Evolutionary conservation across 495 filamentous ascomycete genomes (phyloP).

Genomic region (Daldinia loculata): DNA sequence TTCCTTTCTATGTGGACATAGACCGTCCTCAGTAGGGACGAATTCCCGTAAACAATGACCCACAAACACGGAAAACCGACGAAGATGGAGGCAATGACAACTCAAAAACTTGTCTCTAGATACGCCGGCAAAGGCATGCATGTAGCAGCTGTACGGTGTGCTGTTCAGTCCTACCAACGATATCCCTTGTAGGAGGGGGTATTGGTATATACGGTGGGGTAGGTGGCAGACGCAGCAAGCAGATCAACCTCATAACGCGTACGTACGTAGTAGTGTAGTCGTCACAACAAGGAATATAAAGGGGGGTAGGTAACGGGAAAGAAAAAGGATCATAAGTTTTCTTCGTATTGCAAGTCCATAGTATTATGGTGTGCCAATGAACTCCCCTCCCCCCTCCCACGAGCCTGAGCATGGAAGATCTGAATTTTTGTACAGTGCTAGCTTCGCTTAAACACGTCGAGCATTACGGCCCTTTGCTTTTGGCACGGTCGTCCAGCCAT

Average conservation of each 20-base stretch:
- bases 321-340: conserved; percentile 25
- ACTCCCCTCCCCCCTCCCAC: conserved; percentile 31
- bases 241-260: conserved; percentile 10
- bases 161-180: conserved; percentile 7
- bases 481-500: conserved; percentile 81
- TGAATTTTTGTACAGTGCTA: conserved; percentile 40
- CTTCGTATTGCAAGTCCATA: conserved; percentile 38
- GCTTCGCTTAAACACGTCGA: conserved; percentile 36
- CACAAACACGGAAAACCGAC: not conserved
- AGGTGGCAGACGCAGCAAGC: conserved; percentile 7
- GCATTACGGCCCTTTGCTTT: conserved; percentile 58
- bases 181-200: not conserved
- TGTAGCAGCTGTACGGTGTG: conserved; percentile 3
- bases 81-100: not conserved
- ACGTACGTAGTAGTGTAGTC: conserved; percentile 7
- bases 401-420: conserved; percentile 38
- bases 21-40: not conserved
- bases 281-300: conserved; percentile 30
- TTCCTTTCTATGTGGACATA: not conserved
- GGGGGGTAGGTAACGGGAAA: conserved; percentile 6
- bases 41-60: no score
- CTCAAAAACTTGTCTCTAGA: conserved; percentile 7
- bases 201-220: conserved; percentile 29
- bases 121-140: conserved; percentile 1
- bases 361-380: conserved; percentile 34